Evolutionary conservation across 768 basidiomycete genomes (phyloP).

Genomic region (Pisolithus albus): DNA sequence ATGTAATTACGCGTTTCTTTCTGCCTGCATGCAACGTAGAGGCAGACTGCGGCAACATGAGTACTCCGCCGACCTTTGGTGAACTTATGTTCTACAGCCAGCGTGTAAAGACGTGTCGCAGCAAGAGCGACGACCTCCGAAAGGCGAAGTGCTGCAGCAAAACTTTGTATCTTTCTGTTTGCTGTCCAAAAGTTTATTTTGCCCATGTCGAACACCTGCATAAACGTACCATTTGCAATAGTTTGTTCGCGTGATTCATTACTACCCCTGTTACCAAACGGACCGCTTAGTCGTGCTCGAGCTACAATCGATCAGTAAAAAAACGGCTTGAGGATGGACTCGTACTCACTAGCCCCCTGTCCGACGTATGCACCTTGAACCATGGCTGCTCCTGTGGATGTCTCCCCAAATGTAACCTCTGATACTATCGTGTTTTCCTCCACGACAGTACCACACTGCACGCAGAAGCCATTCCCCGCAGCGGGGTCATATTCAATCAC

Average conservation of each 20-base stretch:
- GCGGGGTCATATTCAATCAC: conserved; percentile 82
- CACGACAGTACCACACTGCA: conserved; percentile 81
- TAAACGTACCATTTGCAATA: conserved; percentile 69
- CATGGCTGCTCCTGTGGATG: conserved; percentile 85
- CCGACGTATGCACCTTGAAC: conserved; percentile 92
- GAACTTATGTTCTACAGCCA: conserved; percentile 92
- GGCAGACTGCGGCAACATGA: conserved; percentile 92
- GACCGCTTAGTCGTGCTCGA: conserved; percentile 74
- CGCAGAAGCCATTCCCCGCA: conserved; percentile 81
- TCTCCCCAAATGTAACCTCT: conserved; percentile 95
- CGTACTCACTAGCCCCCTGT: conserved; percentile 76
- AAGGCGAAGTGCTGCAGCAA: conserved; percentile 69
- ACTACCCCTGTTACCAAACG: conserved; percentile 72
- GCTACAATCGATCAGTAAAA: conserved; percentile 36
- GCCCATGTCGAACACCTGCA: background rate
- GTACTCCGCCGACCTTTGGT: conserved; percentile 87
- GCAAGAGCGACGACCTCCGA: conserved; percentile 75
- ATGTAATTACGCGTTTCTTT: conserved; percentile 89
- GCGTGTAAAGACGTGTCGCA: conserved; percentile 83
- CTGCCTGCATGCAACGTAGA: conserved; percentile 90
- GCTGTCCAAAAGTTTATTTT: conserved; percentile 38
- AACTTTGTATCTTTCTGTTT: conserved; percentile 73
- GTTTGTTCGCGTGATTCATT: conserved; percentile 87
- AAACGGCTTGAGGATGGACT: background rate
- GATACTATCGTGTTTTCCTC: conserved; percentile 93